Base-by-base conservation (phyloP, 441 rosid species). In the Daphne laureola region DNA sequence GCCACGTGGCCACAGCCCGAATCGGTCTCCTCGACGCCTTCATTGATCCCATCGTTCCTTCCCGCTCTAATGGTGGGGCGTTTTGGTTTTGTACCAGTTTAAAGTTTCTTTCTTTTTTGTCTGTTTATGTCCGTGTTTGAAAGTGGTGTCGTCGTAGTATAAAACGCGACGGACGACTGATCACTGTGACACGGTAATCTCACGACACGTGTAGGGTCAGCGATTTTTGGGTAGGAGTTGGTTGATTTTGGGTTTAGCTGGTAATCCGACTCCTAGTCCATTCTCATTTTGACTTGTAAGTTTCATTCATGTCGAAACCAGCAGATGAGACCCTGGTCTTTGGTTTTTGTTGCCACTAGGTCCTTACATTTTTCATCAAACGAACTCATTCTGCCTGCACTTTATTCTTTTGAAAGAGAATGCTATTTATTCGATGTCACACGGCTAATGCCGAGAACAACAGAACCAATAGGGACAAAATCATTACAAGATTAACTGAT, bases 1-100 rank as follows among this genome's bases (percentile, higher is more conserved):
- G 70, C 89, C 89, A 82, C 63, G 73, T 57, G 57, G 75, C 63
- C 70, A 77, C 72, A 49, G 76, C 75, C 64, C 72, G 78, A 61
- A 82, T 73, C 59, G 78, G 79, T 56, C 67, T 73, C 68, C 67
- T 64, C 64, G 68, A 27, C 46, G 71, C 69, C 78, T 68, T 76
- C 84, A 79, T 82, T 59, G 52, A 15, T 21, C 14, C 15, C 16
- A 38, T 8, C 40, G 2, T 15, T 54, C 15, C 27, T 7, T 8
- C 43, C 31, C 36, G 44, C 8, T 15, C 25, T 14, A 9, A 31
- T 15, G 38, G 46, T 11, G 41, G 14, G 9, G 8, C 17, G 9
- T 4, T 11, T 38, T 8, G 38, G 7, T 18, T 18, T 3, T 8
- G 5, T 31, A 8, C 36, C 36, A 31, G 36, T 31, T 31, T 31